phyloP scores from a whole-genome alignment of 768 basidiomycete species.

The Sarcodon sp. region DNA sequence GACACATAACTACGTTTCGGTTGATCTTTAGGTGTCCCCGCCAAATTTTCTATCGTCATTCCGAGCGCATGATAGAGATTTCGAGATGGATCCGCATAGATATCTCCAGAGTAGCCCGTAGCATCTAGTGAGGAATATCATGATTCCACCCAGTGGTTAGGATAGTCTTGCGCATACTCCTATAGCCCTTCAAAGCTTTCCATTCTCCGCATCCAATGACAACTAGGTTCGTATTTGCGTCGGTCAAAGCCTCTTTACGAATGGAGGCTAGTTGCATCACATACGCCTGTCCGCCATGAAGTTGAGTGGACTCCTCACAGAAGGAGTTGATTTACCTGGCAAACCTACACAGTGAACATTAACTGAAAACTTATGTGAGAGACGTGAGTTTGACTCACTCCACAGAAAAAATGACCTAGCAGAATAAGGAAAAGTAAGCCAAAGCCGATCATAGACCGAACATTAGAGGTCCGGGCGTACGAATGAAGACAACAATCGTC shows the following conservation, averaged over 20 bases:
- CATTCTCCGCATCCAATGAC: conserved; percentile 53
- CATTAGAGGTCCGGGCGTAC: conserved; percentile 15
- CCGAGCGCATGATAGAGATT: conserved; percentile 47
- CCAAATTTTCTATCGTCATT: conserved; percentile 39
- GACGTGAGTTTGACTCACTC: no score
- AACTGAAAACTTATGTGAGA: no score
- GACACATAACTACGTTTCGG: conserved; percentile 33
- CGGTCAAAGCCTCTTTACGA: conserved; percentile 24
- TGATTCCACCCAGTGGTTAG: no score
- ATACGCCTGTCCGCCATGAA: conserved; percentile 34
- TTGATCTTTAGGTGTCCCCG: conserved; percentile 29
- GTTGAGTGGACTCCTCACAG: no score
- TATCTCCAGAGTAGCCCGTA: conserved; percentile 29
- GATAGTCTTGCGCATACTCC: no score
- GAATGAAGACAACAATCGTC: conserved; percentile 52
- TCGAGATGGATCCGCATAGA: conserved; percentile 58
- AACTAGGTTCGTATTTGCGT: conserved; percentile 27
- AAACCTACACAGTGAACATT: conserved; percentile 20
- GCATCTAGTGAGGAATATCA: conserved; percentile 19
- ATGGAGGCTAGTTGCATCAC: conserved; percentile 32
- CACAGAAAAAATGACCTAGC: conserved; percentile 55
- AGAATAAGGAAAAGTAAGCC: neutral
- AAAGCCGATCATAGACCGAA: neutral
- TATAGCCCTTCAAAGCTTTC: conserved; percentile 34
- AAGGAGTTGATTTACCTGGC: conserved; percentile 35